Evolutionary conservation across 2,329 filamentous ascomycete genomes (phyloP).

Genomic region (Beauveria brongniartii): DNA sequence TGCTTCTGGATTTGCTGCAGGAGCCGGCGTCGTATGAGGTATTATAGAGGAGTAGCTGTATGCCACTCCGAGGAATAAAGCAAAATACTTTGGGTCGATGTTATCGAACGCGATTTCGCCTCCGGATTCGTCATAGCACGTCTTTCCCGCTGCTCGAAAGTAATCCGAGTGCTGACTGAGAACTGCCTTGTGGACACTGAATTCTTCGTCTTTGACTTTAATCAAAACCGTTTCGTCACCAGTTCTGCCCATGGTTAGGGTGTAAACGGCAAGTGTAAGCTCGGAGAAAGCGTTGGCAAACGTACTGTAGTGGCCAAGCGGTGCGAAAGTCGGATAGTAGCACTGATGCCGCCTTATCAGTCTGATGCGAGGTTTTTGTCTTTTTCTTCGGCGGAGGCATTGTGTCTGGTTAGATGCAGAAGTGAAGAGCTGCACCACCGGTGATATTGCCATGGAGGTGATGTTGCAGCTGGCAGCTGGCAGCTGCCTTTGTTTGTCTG

Average conservation of each 20-base stretch:
- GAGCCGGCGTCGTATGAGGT: constrained; percentile 20
- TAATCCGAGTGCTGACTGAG: constrained; percentile 27
- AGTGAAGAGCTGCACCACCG: neutral
- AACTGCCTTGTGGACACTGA: constrained; percentile 23
- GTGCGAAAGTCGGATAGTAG: constrained; percentile 25
- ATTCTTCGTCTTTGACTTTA: constrained; percentile 21
- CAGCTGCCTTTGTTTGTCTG: neutral
- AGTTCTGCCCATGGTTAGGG: constrained; percentile 15
- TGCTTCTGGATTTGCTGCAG: constrained; percentile 20
- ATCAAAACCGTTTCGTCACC: constrained; percentile 24
- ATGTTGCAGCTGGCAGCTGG: constrained; percentile 3
- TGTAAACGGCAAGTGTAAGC: neutral
- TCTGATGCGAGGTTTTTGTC: constrained; percentile 14
- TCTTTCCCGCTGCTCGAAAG: constrained; percentile 22
- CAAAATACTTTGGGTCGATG: constrained; percentile 26
- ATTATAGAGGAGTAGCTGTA: constrained; percentile 27
- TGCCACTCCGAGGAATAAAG: constrained; percentile 26
- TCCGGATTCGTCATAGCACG: constrained; percentile 21
- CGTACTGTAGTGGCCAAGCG: constrained; percentile 28
- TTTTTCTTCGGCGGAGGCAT: constrained; percentile 22
- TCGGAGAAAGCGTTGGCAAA: neutral
- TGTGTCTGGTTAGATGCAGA: neutral
- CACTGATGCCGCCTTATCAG: constrained; percentile 17
- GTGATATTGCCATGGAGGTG: neutral
- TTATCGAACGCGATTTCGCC: constrained; percentile 24